A percentile compares a stretch with the other conserved stretches of the same genome.
Conservation (phyloP, 2,329 filamentous ascomycete species). For the Colletotrichum costaricense region DNA sequence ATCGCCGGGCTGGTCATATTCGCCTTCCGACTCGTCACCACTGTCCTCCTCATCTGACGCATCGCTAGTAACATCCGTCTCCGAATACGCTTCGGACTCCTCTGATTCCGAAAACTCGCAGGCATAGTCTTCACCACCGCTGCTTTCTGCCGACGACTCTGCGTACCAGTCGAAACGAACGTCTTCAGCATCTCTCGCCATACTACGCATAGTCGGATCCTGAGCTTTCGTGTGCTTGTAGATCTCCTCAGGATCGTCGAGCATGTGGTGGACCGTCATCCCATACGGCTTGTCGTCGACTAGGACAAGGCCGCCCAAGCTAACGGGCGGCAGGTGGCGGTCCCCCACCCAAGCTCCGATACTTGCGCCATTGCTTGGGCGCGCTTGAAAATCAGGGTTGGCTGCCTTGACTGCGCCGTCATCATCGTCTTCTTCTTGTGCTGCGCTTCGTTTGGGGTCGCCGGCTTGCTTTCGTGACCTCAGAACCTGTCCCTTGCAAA, state of each 20-base stretch:
- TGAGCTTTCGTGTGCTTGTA: slow-evolving; percentile 36
- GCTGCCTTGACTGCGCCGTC: slow-evolving; percentile 55
- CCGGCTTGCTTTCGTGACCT: slow-evolving; percentile 63
- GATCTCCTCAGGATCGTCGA: slow-evolving; percentile 74
- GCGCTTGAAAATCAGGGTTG: slow-evolving; percentile 83
- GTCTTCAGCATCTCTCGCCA: slow-evolving; percentile 46
- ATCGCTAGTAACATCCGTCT: slow-evolving; percentile 65
- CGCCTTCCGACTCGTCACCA: slow-evolving; percentile 65
- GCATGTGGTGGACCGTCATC: slow-evolving; percentile 97
- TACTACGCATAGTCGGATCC: slow-evolving; percentile 48
- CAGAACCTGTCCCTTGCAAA: slow-evolving; percentile 76
- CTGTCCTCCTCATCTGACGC: slow-evolving; percentile 57
- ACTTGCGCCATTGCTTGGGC: slow-evolving; percentile 86
- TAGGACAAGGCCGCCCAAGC: slow-evolving; percentile 87
- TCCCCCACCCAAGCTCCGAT: slow-evolving; percentile 91
- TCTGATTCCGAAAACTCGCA: slow-evolving; percentile 72
- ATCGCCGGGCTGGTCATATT: slow-evolving; percentile 75
- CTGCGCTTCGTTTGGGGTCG: slow-evolving; percentile 50
- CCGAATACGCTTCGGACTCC: slow-evolving; percentile 63
- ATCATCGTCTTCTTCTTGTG: slow-evolving; percentile 49
- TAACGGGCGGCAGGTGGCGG: slow-evolving; percentile 89
- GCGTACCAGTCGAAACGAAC: slow-evolving; percentile 56
- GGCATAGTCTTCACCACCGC: slow-evolving; percentile 64
- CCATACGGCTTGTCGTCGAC: slow-evolving; percentile 88
- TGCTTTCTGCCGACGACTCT: slow-evolving; percentile 54